Evolutionary conservation across 306 rosid genomes (phyloP).

Genomic region (Cercis canadensis): DNA sequence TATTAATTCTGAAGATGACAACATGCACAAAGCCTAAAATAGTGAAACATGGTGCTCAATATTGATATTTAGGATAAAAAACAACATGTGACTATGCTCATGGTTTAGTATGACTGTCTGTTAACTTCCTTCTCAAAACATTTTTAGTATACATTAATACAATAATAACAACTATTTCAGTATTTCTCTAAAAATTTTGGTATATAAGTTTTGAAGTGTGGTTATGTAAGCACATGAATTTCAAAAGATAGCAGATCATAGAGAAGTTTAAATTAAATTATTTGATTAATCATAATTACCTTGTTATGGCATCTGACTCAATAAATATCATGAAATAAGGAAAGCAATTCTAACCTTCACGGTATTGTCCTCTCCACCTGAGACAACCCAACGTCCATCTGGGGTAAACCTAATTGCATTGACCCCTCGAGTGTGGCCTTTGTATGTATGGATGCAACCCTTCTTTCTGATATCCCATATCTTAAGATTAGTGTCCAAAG

Average conservation of each 20-base stretch:
- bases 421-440: slow-evolving; percentile 99
- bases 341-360: slow-evolving; percentile 77
- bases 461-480: slow-evolving; percentile 99
- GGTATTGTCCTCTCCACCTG: slow-evolving; percentile 98
- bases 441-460: slow-evolving; percentile 98
- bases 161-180: slow-evolving; percentile 11
- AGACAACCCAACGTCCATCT: slow-evolving; percentile 99
- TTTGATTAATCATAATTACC: slow-evolving; percentile 21
- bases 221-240: slow-evolving; percentile 10
- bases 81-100: neutral
- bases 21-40: neutral
- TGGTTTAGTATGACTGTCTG: slow-evolving; percentile 10
- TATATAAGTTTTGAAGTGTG: slow-evolving; percentile 3
- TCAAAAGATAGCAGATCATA: slow-evolving; percentile 11
- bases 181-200: slow-evolving; percentile 14
- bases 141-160: slow-evolving; percentile 9
- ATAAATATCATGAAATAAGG: slow-evolving; percentile 25
- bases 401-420: slow-evolving; percentile 98
- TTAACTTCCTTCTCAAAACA: neutral
- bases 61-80: neutral
- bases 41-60: neutral
- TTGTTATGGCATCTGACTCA: slow-evolving; percentile 17
- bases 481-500: slow-evolving; percentile 94
- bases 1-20: neutral
- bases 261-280: slow-evolving; percentile 31